Conservation (phyloP, 2,329 filamentous ascomycete genomes). For the Ambrosiella xylebori region DNA sequence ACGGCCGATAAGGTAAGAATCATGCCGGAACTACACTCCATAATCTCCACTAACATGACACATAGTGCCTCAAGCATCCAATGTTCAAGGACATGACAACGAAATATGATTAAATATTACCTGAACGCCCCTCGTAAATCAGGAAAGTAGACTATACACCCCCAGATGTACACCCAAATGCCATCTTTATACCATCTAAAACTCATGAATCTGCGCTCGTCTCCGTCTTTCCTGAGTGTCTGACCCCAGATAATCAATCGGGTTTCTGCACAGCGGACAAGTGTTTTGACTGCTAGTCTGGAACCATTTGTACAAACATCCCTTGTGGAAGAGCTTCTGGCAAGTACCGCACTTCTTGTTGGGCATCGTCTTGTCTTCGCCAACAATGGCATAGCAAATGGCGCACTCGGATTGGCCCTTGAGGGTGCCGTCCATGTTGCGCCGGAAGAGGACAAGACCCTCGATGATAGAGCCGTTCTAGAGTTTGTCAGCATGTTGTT, state of each 20-base stretch:
- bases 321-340: conserved; percentile 81
- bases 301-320: conserved; percentile 94
- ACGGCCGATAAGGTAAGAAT: conserved; percentile 35
- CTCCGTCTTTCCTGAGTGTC: conserved; percentile 19
- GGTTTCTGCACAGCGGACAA: conserved; percentile 83
- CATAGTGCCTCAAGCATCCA: neutral
- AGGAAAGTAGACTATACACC: neutral
- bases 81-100: neutral
- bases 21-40: neutral
- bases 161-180: neutral
- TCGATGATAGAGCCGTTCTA: conserved; percentile 74
- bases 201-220: neutral
- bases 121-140: neutral
- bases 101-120: neutral
- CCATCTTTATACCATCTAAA: neutral
- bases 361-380: conserved; percentile 71
- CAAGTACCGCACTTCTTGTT: conserved; percentile 86
- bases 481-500: conserved; percentile 2
- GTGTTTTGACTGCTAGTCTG: conserved; percentile 79
- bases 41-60: neutral
- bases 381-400: conserved; percentile 92
- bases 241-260: conserved; percentile 45
- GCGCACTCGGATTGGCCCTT: conserved; percentile 92
- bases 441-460: conserved; percentile 66
- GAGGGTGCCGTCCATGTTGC: conserved; percentile 72